Conservation (phyloP, 495 filamentous ascomycete species). For the Penicillium cosmopolitanum region DNA sequence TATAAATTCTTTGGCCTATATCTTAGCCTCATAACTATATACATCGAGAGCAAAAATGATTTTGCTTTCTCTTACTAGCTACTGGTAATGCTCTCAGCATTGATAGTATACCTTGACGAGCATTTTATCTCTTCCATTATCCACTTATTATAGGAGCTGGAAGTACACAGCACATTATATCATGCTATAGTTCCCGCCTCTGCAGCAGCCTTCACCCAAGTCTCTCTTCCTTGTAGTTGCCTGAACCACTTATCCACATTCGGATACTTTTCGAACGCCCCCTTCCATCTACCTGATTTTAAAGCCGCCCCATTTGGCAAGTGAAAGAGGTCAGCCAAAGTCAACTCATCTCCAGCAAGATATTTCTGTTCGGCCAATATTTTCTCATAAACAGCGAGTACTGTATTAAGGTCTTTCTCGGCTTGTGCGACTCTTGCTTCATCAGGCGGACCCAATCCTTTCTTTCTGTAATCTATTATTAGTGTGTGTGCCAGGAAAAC, state of each 20-base stretch:
- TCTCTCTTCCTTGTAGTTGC: not conserved
- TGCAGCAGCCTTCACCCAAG: slow-evolving; percentile 1
- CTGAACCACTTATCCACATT: slow-evolving; percentile 6
- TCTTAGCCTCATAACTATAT: too few species aligned
- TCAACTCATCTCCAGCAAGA: slow-evolving; percentile 11
- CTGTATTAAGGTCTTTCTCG: not conserved
- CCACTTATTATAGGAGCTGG: too few species aligned
- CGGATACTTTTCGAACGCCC: slow-evolving; percentile 5
- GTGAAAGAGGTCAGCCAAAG: slow-evolving; percentile 10
- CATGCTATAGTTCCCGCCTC: too few species aligned
- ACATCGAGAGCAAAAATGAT: too few species aligned
- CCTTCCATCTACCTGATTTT: not conserved
- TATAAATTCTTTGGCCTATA: too few species aligned
- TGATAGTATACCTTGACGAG: too few species aligned
- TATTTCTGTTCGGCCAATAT: slow-evolving; percentile 10
- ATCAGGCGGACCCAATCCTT: slow-evolving; percentile 9
- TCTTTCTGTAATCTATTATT: not conserved
- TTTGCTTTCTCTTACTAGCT: too few species aligned
- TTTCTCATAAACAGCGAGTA: slow-evolving; percentile 7
- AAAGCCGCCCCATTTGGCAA: slow-evolving; percentile 4
- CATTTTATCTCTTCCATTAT: too few species aligned
- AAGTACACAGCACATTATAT: too few species aligned
- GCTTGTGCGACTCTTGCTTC: slow-evolving; percentile 9
- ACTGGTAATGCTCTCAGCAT: too few species aligned
- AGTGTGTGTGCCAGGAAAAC: too few species aligned